Evolutionary conservation across 345 rosid species (phyloP).

Genomic region (Eucalyptus coolabah): DNA sequence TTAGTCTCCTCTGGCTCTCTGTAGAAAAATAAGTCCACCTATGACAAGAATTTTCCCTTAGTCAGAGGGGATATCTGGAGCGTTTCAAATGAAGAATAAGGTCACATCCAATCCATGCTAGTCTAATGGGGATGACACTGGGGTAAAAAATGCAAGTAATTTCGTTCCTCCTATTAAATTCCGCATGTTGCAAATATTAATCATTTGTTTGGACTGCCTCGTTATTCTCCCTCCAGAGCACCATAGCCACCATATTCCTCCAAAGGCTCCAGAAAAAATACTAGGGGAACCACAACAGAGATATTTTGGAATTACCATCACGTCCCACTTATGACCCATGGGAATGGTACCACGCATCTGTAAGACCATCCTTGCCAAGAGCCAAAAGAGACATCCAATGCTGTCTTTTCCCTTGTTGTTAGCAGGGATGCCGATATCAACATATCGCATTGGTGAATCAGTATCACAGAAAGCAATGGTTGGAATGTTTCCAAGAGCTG

Average conservation of each 20-base stretch:
- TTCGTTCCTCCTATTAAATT: background rate
- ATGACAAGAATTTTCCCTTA: background rate
- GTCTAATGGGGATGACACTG: background rate
- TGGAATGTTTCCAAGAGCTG: conserved; percentile 89
- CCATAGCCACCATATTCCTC: background rate
- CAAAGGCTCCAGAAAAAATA: background rate
- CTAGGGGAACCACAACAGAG: background rate
- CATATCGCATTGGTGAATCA: conserved; percentile 83
- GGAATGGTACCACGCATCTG: conserved; percentile 93
- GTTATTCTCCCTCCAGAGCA: background rate
- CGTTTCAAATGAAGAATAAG: background rate
- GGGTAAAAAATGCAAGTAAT: background rate
- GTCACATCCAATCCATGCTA: background rate
- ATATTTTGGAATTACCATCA: conserved; percentile 32
- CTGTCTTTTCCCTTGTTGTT: conserved; percentile 95
- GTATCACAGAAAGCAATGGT: conserved; percentile 95
- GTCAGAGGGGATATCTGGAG: background rate
- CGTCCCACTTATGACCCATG: conserved; percentile 67
- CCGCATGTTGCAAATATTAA: background rate
- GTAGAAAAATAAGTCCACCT: conserved; percentile 71
- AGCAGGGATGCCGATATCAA: conserved; percentile 89
- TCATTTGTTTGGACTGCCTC: background rate
- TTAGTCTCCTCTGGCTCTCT: conserved; percentile 67
- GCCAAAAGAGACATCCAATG: conserved; percentile 90
- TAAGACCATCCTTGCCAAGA: conserved; percentile 85